Evolutionary conservation across 805 yeast genomes (phyloP), one percentile per base, ranked within the genome.

Genomic region (Cephaloascus fragrans): DNA sequence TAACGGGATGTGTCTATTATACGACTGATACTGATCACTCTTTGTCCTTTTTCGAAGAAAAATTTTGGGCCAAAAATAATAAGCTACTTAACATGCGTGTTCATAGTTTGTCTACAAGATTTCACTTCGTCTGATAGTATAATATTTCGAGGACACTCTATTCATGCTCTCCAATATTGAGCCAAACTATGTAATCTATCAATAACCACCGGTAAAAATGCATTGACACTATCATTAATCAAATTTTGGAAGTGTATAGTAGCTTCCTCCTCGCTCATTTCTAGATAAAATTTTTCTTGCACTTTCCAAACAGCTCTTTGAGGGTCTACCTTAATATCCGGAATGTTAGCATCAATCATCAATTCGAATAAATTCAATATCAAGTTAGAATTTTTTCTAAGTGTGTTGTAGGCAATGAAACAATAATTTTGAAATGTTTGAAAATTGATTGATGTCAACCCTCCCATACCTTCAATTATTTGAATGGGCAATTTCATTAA

Each of bases 381-480:
- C 62, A 93, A 72, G 41, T 88, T 89, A 26, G 96, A 84, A 49
- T 87, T 86, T 56, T 88, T 83, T 42, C 99, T 69, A 45, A 93
- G 65, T 4, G 95, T 90, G 8, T 93, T 84, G 55, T 87, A 93
- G 0, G 96, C 86, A 16, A 93, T 90, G 62, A 89, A 93, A 53
- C 99, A 93, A 60, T 89, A 89, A 56, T 86, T 85, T 51, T 94
- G 75, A 62, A 93, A 93, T 45, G 83, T 76, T 45, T 80, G 78
- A 57, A 85, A 93, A 56, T 90, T 89, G 34, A 82, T 83, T 37
- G 90, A 87, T 44, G 74, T 71, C 37, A 86, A 73, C 1, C 97
- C 98, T 2, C 99, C 99, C 87, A 93, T 93, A 0, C 97, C 97
- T 47, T 93, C 98, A 33, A 93, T 84, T 15, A 93, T 83, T 59